A percentile compares a stretch with the other conserved stretches of the same genome.
Evolutionary conservation across 2,329 filamentous ascomycete genomes (phyloP).

Genomic region (Aspergillus fijiensis): DNA sequence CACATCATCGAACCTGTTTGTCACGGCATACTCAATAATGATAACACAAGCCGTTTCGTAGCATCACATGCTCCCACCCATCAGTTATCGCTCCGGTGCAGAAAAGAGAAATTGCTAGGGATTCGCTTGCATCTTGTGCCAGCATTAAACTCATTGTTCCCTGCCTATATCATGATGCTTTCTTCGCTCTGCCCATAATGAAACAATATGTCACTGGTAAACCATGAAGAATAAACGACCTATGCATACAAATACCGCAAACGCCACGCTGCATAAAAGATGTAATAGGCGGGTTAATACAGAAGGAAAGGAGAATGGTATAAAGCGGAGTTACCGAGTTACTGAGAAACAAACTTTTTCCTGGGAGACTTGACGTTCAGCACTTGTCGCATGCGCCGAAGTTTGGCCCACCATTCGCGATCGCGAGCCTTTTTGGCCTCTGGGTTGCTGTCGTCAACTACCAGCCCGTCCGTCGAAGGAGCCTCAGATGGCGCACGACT

Average conservation of each 20-base stretch:
- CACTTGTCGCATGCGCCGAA: slow-evolving; percentile 69
- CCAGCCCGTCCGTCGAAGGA: slow-evolving; percentile 19
- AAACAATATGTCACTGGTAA: background rate
- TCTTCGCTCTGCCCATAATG: too few relatives aligned
- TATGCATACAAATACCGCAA: slow-evolving; percentile 7
- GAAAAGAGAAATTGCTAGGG: too few relatives aligned
- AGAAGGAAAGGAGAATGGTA: background rate
- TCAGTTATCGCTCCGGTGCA: too few relatives aligned
- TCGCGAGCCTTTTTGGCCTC: slow-evolving; percentile 60
- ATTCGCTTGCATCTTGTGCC: too few relatives aligned
- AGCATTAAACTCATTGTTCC: too few relatives aligned
- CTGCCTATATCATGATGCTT: too few relatives aligned
- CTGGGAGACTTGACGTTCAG: slow-evolving; percentile 65
- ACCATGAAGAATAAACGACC: background rate
- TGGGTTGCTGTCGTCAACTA: slow-evolving; percentile 39
- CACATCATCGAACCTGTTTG: too few relatives aligned
- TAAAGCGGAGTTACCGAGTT: background rate
- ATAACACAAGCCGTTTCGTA: too few relatives aligned
- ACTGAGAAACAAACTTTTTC: slow-evolving; percentile 25
- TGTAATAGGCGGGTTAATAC: background rate
- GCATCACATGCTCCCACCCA: too few relatives aligned
- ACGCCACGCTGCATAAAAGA: slow-evolving; percentile 19
- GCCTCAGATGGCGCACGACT: slow-evolving; percentile 31
- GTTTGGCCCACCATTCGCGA: slow-evolving; percentile 70
- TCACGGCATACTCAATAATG: too few relatives aligned